These are phyloP conservation scores for Mucor irregularis DNA, from an alignment of 371 early-diverging fungal species.

Conservation along the genomic window DNA sequence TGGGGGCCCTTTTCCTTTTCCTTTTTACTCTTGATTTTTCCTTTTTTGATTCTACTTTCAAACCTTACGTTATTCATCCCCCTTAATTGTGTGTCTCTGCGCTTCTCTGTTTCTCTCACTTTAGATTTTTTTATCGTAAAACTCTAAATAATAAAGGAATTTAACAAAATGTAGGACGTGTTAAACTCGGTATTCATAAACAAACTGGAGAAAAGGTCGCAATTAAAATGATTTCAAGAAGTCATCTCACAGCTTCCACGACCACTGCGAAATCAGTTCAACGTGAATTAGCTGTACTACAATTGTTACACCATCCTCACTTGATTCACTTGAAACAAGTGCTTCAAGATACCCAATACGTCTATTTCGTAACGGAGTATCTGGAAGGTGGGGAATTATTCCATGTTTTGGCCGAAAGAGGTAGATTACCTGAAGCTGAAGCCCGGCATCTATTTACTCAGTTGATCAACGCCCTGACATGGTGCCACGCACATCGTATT, in stretches of 20 bases:
- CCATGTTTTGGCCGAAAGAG: constrained; percentile 85
- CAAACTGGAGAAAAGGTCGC: constrained; percentile 78
- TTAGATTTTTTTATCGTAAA: not conserved
- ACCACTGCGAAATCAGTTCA: constrained; percentile 76
- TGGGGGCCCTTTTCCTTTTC: constrained; percentile 1
- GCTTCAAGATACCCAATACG: constrained; percentile 62
- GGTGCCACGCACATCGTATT: constrained; percentile 90
- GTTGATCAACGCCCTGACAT: constrained; percentile 88
- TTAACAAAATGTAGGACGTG: constrained; percentile 56
- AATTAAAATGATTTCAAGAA: constrained; percentile 84
- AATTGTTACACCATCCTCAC: constrained; percentile 87
- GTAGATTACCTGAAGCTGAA: constrained; percentile 80
- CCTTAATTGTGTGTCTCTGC: not conserved
- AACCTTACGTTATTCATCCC: not conserved
- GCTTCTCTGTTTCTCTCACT: not conserved
- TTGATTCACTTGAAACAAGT: constrained; percentile 88
- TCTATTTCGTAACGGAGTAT: constrained; percentile 94
- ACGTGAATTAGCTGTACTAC: constrained; percentile 89
- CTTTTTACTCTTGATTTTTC: not conserved
- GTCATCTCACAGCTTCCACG: constrained; percentile 49
- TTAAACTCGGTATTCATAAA: constrained; percentile 75
- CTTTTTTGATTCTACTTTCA: constrained; percentile 1
- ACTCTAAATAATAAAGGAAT: not conserved
- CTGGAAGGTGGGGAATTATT: constrained; percentile 95
- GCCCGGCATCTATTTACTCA: constrained; percentile 91